Conservation (phyloP, 1,139 yeast species). For the Pichia sp. region DNA sequence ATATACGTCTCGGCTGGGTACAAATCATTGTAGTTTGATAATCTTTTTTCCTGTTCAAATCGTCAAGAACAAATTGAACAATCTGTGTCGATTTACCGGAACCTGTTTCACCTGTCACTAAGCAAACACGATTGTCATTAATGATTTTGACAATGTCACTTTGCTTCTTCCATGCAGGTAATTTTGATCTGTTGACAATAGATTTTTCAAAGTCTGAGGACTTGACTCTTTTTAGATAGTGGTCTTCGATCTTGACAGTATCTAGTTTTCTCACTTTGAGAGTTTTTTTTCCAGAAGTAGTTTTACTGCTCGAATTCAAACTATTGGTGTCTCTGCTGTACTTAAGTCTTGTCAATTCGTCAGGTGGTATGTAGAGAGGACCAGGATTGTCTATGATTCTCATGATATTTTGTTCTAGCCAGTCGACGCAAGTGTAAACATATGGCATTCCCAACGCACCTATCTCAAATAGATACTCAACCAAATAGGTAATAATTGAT, state of each 20-base stretch:
- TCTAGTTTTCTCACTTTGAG: constrained; percentile 12
- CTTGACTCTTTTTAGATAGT: constrained; percentile 22
- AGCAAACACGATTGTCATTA: constrained; percentile 55
- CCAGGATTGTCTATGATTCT: constrained; percentile 70
- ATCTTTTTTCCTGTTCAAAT: constrained; percentile 43
- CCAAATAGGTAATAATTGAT: constrained; percentile 51
- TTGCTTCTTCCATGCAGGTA: constrained; percentile 83
- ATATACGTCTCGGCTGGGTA: constrained; percentile 94
- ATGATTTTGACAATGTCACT: constrained; percentile 54
- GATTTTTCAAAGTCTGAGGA: constrained; percentile 33
- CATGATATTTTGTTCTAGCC: constrained; percentile 63
- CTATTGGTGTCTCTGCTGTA: too few relatives aligned
- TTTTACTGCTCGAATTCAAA: not conserved
- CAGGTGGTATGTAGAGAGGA: constrained; percentile 42
- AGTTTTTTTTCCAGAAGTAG: constrained; percentile 20
- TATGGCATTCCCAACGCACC: constrained; percentile 63
- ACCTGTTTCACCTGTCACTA: constrained; percentile 96
- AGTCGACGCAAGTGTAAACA: constrained; percentile 62
- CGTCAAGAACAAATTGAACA: constrained; percentile 82
- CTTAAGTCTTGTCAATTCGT: not conserved
- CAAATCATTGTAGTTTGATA: constrained; percentile 64
- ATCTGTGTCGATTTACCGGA: constrained; percentile 93
- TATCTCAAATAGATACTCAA: constrained; percentile 38
- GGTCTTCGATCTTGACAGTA: constrained; percentile 25
- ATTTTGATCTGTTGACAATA: constrained; percentile 42